phyloP scores from a whole-genome alignment of 495 filamentous ascomycete genomes.

The Aspergillus ostianus region DNA sequence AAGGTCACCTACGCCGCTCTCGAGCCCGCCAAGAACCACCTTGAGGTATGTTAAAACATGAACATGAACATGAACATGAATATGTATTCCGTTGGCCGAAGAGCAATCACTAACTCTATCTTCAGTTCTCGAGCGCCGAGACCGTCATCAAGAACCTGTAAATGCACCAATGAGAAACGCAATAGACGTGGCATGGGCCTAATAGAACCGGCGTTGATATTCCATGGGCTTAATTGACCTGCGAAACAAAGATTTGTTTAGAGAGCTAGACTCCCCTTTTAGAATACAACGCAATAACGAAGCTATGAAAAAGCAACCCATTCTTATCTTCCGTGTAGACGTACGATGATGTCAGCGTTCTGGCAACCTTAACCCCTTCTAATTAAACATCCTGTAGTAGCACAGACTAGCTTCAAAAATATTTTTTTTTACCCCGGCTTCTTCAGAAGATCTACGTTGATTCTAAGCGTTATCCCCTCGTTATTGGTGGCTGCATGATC shows the following conservation, averaged over 20 bases:
- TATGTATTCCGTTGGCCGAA: too few relatives aligned
- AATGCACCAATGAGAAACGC: conserved; percentile 14
- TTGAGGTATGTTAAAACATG: conserved; percentile 54
- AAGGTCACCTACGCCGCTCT: conserved; percentile 85
- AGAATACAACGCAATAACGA: conserved; percentile 29
- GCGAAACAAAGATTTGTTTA: conserved; percentile 15
- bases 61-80: too few relatives aligned
- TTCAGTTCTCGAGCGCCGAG: conserved; percentile 68
- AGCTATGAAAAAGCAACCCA: conserved; percentile 22
- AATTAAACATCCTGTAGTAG: neutral
- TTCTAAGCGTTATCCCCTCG: conserved; percentile 14
- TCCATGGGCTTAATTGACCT: conserved; percentile 17
- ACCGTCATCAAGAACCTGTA: conserved; percentile 67
- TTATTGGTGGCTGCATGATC: conserved; percentile 15
- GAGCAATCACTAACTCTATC: conserved; percentile 17
- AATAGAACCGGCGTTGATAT: conserved; percentile 16
- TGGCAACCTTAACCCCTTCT: conserved; percentile 7
- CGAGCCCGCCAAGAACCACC: conserved; percentile 67
- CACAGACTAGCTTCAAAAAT: conserved; percentile 15
- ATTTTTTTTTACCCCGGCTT: conserved; percentile 12
- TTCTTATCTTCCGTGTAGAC: neutral
- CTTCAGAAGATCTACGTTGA: conserved; percentile 18
- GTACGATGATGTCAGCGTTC: conserved; percentile 13
- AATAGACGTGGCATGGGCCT: conserved; percentile 15
- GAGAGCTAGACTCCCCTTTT: conserved; percentile 20